phyloP scores from a whole-genome alignment of 2,329 filamentous ascomycete genomes.

The Curvularia hawaiiensis region DNA sequence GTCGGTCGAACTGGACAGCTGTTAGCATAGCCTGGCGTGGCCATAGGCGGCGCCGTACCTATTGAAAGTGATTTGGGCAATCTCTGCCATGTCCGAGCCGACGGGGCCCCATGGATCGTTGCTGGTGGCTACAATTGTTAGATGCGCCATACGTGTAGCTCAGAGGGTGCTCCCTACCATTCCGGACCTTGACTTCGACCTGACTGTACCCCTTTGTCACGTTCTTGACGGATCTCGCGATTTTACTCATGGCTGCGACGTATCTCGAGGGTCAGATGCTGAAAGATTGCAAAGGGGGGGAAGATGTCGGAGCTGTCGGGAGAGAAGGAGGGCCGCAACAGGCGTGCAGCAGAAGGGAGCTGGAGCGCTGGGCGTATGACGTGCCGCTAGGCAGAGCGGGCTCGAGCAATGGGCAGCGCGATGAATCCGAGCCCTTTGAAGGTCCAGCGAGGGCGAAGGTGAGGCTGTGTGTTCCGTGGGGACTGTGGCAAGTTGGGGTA shows the following conservation, averaged over 20 bases:
- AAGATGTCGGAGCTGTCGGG: conserved; percentile 10
- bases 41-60: conserved; percentile 66
- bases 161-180: conserved; percentile 28
- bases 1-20: conserved; percentile 74
- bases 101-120: conserved; percentile 99
- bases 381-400: conserved; percentile 11
- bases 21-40: conserved; percentile 32
- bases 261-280: neutral
- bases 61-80: conserved; percentile 96
- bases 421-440: neutral
- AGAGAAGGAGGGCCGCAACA: conserved; percentile 13
- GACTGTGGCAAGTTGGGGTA: conserved; percentile 17
- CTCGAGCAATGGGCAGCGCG: conserved; percentile 13
- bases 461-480: conserved; percentile 7
- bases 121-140: conserved; percentile 76
- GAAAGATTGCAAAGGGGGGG: conserved; percentile 2
- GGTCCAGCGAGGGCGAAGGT: conserved; percentile 7
- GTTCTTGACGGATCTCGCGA: conserved; percentile 97
- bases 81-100: conserved; percentile 98
- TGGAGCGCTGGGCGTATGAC: conserved; percentile 18
- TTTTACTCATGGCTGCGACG: conserved; percentile 79
- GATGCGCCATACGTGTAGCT: conserved; percentile 10
- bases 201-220: conserved; percentile 98
- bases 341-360: conserved; percentile 12
- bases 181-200: conserved; percentile 89